phyloP scores from a whole-genome alignment of 2,329 filamentous ascomycete species.

The Tympanopsis confertula region DNA sequence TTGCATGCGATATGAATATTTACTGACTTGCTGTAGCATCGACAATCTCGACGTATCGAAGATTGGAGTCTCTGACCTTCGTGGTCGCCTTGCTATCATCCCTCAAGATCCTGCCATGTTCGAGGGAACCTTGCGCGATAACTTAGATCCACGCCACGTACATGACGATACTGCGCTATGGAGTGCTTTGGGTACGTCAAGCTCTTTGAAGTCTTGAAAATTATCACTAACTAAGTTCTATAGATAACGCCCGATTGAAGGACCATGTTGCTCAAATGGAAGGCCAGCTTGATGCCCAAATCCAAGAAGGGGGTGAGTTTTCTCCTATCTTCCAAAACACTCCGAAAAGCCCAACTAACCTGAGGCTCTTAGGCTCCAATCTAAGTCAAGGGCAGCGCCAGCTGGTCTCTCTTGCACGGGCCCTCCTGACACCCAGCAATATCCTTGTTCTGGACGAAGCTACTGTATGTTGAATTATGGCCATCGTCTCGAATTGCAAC shows the following conservation, averaged over 20 bases:
- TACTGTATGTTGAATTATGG: constrained; percentile 21
- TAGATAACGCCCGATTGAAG: background rate
- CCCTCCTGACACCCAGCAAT: constrained; percentile 63
- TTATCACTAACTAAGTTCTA: background rate
- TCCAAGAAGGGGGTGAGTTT: background rate
- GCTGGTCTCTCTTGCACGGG: constrained; percentile 61
- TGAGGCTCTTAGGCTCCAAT: constrained; percentile 44
- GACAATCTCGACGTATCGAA: constrained; percentile 1
- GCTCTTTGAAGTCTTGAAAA: background rate
- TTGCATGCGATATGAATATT: no score
- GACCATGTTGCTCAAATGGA: background rate
- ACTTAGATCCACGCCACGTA: background rate
- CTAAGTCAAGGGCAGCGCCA: constrained; percentile 64
- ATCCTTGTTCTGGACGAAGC: constrained; percentile 68
- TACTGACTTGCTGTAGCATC: background rate
- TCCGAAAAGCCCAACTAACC: background rate
- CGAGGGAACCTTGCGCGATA: background rate
- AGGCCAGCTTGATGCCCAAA: background rate
- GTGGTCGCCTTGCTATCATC: constrained; percentile 3
- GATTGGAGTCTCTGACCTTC: constrained; percentile 2
- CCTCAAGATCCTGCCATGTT: constrained; percentile 3
- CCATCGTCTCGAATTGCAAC: background rate
- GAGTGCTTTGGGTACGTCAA: background rate
- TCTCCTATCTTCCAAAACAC: background rate
- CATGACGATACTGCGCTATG: background rate